These are phyloP conservation scores for Rhodotorula glutinis DNA, from an alignment of 1,284 basidiomycete species.

Conservation along the genomic window DNA sequence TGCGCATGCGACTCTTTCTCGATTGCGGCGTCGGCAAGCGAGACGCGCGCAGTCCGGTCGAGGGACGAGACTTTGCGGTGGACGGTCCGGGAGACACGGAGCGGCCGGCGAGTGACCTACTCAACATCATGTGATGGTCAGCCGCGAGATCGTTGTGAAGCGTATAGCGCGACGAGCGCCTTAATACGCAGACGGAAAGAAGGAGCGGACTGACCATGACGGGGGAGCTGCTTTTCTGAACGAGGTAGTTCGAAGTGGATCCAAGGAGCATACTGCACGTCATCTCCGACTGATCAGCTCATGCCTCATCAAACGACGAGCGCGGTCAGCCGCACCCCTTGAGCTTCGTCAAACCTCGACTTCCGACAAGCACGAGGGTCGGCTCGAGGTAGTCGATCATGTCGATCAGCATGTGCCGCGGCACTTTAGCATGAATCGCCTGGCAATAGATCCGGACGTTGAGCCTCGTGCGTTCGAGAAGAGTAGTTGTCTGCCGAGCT, in stretches of 20 bases:
- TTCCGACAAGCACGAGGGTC: conserved; percentile 91
- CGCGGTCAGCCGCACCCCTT: conserved; percentile 67
- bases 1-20: conserved; percentile 57
- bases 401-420: conserved; percentile 80
- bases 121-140: conserved; percentile 17
- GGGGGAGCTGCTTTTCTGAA: conserved; percentile 85
- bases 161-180: not conserved
- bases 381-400: conserved; percentile 87
- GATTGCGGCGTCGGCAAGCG: conserved; percentile 78
- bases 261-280: conserved; percentile 77
- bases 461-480: conserved; percentile 83
- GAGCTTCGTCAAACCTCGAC: conserved; percentile 80
- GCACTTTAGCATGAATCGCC: conserved; percentile 72
- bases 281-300: not conserved
- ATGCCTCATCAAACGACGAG: not conserved
- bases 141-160: not conserved
- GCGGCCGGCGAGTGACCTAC: conserved; percentile 67
- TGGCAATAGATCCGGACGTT: conserved; percentile 86
- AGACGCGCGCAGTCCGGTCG: conserved; percentile 61
- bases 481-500: conserved; percentile 60
- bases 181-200: conserved; percentile 41
- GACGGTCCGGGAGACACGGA: conserved; percentile 64
- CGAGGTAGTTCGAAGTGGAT: conserved; percentile 95
- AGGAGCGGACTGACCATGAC: conserved; percentile 60
- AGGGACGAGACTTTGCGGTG: conserved; percentile 49